Conservation (phyloP, 768 basidiomycete species). For the Dioszegia aurantiaca region DNA sequence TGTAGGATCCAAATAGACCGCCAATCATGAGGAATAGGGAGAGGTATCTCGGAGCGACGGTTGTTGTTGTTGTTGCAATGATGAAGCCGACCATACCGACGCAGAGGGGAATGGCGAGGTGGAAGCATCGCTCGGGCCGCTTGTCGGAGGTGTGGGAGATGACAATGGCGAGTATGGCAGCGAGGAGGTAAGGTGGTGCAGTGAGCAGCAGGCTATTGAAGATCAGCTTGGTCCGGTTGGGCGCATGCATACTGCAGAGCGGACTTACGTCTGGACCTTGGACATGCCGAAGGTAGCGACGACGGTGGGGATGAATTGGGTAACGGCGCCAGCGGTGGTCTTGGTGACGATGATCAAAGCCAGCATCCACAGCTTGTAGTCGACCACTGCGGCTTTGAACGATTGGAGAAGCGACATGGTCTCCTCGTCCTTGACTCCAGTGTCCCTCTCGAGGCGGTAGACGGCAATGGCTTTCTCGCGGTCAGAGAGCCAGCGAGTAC, state of each 20-base stretch:
- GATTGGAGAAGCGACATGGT: conserved; percentile 17
- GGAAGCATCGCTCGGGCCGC: conserved; percentile 31
- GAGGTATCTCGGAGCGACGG: conserved; percentile 36
- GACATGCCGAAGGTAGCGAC: conserved; percentile 37
- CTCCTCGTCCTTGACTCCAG: conserved; percentile 33
- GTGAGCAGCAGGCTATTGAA: conserved; percentile 29
- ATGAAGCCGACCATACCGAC: conserved; percentile 34
- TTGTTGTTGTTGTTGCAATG: conserved; percentile 28
- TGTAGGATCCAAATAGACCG: conserved; percentile 37
- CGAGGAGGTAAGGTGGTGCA: conserved; percentile 42
- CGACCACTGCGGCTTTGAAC: conserved; percentile 27
- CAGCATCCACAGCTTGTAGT: conserved; percentile 37
- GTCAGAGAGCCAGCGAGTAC: conserved; percentile 26
- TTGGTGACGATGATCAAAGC: conserved; percentile 42
- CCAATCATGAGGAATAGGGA: conserved; percentile 40
- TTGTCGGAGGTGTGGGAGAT: conserved; percentile 34
- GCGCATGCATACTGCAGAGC: no score
- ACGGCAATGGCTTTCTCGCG: conserved; percentile 26
- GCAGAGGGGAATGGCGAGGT: conserved; percentile 27
- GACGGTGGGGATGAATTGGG: conserved; percentile 39
- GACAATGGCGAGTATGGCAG: conserved; percentile 25
- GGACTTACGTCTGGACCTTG: conserved; percentile 17
- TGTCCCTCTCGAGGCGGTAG: conserved; percentile 28
- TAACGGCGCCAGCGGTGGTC: conserved; percentile 42
- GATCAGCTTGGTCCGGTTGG: no score